Percentiles rank a stretch among this genome's conserved stretches.
Conservation (phyloP, 2,329 filamentous ascomycete genomes). For the Ilyonectria robusta region DNA sequence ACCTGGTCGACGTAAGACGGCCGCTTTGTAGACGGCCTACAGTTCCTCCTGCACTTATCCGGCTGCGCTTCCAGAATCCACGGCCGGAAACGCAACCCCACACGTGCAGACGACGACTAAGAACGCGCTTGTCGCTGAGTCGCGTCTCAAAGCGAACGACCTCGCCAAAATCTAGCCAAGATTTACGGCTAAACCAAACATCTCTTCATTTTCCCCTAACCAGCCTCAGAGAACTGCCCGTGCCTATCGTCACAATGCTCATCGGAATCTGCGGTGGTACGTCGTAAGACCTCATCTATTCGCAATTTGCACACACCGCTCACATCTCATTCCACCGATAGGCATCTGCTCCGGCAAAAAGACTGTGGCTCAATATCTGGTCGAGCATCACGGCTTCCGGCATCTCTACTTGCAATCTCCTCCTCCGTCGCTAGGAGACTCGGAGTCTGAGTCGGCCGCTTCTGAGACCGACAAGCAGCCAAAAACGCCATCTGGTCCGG, state of each 20-base stretch:
- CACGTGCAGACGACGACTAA: constrained; percentile 18
- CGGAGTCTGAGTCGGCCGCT: constrained; percentile 25
- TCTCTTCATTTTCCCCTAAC: constrained; percentile 2
- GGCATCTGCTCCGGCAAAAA: constrained; percentile 95
- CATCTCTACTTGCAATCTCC: constrained; percentile 71
- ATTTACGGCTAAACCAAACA: constrained; percentile 5
- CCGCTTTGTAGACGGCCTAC: constrained; percentile 13
- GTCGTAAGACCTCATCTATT: constrained; percentile 33
- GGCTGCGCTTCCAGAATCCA: constrained; percentile 16
- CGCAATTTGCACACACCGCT: constrained; percentile 7
- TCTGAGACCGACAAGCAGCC: constrained; percentile 30
- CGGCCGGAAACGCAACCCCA: constrained; percentile 24
- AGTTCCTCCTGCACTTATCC: constrained; percentile 4
- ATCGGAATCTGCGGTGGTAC: constrained; percentile 83
- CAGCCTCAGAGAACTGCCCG: not conserved
- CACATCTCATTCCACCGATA: constrained; percentile 53
- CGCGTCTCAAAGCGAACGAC: constrained; percentile 14
- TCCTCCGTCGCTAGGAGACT: constrained; percentile 14
- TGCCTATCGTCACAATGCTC: constrained; percentile 68
- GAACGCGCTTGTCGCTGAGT: constrained; percentile 20
- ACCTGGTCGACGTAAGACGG: constrained; percentile 8
- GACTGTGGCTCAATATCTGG: constrained; percentile 89
- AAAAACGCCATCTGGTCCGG: constrained; percentile 26
- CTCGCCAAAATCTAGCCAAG: constrained; percentile 2
- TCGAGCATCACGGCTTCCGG: constrained; percentile 86